phyloP scores from a whole-genome alignment of 2,329 filamentous ascomycete genomes.

The Neopestalotiopsis sp. region DNA sequence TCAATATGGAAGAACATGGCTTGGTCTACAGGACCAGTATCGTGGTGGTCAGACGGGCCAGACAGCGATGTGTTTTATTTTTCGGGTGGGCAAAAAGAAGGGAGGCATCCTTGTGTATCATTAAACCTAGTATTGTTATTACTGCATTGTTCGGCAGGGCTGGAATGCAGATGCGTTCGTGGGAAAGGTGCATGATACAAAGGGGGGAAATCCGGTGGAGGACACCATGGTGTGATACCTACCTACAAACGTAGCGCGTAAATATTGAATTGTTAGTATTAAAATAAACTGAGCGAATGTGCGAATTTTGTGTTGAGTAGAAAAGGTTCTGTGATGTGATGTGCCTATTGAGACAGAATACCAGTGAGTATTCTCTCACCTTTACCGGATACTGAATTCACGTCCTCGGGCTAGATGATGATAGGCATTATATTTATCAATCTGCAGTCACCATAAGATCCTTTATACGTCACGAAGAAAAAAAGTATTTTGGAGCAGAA shows the following conservation, averaged over 20 bases:
- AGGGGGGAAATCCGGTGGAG: background rate
- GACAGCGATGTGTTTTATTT: background rate
- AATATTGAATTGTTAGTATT: conserved; percentile 9
- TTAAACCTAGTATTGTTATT: background rate
- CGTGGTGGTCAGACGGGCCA: background rate
- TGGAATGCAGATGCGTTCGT: background rate
- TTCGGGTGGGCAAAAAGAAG: background rate
- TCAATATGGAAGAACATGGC: background rate
- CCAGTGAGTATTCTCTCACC: too few relatives aligned
- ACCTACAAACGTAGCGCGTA: background rate
- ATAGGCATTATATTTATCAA: too few relatives aligned
- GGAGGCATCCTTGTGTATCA: background rate
- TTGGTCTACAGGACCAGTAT: background rate
- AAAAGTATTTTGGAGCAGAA: too few relatives aligned
- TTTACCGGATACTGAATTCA: too few relatives aligned
- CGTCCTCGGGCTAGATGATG: too few relatives aligned
- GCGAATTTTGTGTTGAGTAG: too few relatives aligned
- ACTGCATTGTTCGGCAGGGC: background rate
- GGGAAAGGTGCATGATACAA: background rate
- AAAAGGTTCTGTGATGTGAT: too few relatives aligned
- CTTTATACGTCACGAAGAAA: too few relatives aligned
- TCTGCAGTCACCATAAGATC: too few relatives aligned
- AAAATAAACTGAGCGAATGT: background rate
- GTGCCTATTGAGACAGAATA: too few relatives aligned
- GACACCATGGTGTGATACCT: background rate